Conservation (phyloP, 2,329 filamentous ascomycete genomes). For the Pseudogymnoascus sp. region DNA sequence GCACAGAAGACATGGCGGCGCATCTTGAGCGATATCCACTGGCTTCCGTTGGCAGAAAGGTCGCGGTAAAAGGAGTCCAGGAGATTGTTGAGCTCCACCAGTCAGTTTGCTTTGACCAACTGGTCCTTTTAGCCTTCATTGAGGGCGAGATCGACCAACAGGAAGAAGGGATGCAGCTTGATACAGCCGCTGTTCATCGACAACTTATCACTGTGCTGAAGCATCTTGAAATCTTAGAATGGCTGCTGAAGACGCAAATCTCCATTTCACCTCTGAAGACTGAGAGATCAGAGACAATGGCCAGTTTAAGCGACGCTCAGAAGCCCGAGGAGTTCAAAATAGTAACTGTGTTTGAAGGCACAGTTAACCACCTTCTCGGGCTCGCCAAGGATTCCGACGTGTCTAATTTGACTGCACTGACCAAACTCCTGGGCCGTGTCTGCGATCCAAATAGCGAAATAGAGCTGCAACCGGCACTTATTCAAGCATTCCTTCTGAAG, state of each 20-base stretch:
- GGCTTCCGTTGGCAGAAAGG: conserved; percentile 67
- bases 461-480: conserved; percentile 50
- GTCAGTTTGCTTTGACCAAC: conserved; percentile 68
- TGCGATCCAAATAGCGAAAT: conserved; percentile 59
- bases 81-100: conserved; percentile 68
- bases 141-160: conserved; percentile 71
- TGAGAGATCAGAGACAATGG: conserved; percentile 28
- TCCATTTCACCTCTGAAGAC: conserved; percentile 38
- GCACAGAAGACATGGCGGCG: conserved; percentile 28
- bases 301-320: conserved; percentile 28
- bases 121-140: conserved; percentile 78
- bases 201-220: conserved; percentile 62
- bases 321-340: conserved; percentile 39
- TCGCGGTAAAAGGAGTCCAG: conserved; percentile 67
- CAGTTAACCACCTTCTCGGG: conserved; percentile 54
- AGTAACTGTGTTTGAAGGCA: conserved; percentile 51
- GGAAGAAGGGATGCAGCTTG: conserved; percentile 55
- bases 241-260: conserved; percentile 54
- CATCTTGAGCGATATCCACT: conserved; percentile 35
- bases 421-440: conserved; percentile 56
- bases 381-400: conserved; percentile 43
- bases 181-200: conserved; percentile 64
- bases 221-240: conserved; percentile 64
- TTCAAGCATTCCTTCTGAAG: conserved; percentile 54
- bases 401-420: conserved; percentile 50